Evolutionary conservation across 1,284 basidiomycete genomes (phyloP), one percentile per base, ranked within the genome.

Genomic region (Pisolithus thermaeus): DNA sequence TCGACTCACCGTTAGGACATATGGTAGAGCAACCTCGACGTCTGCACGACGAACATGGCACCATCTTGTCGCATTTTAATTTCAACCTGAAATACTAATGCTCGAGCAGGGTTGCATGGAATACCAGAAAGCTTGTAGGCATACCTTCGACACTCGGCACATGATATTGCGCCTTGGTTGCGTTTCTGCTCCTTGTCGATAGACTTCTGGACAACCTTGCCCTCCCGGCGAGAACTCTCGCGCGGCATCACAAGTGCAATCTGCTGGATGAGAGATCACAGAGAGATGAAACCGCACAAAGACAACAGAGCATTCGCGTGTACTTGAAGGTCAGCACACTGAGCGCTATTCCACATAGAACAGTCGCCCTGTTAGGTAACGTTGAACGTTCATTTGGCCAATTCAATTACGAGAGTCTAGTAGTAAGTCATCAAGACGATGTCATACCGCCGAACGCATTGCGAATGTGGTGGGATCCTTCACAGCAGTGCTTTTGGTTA

Each of bases 31-130:
- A 88, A 22, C 85, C 85, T 57, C 86, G 73, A 39, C 84, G 77
- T 61, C 81, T 84, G 62, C 85, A 85, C 61, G 84, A 87, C 18
- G 83, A 79, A 58, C 86, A 88, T 3, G 86, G 86, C 2, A 87
- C 76, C 12, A 77, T 83, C 67, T 86, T 87, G 69, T 87, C 84
- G 63, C 86, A 88, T 66, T 87, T 88, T 47, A 88, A 68, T 64
- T 88, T 87, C 46, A 88, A 70, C n/a, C 83, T 84, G 56, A 7
- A 25, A 11, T 35, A 20, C 4, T 20, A 35, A 35, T 12, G 12
- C 12, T 35, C 32, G 12, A 35, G 32, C 12, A 14, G 32, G 12
- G 32, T 12, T 7, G 18, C 7, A 22, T 53, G n/a, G 9, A 49
- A 9, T 37, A 41, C n/a, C 42, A 44, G 42, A 35, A 22, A 16